Evolutionary conservation across 768 basidiomycete species (phyloP).

Genomic region (Mycena amicta): DNA sequence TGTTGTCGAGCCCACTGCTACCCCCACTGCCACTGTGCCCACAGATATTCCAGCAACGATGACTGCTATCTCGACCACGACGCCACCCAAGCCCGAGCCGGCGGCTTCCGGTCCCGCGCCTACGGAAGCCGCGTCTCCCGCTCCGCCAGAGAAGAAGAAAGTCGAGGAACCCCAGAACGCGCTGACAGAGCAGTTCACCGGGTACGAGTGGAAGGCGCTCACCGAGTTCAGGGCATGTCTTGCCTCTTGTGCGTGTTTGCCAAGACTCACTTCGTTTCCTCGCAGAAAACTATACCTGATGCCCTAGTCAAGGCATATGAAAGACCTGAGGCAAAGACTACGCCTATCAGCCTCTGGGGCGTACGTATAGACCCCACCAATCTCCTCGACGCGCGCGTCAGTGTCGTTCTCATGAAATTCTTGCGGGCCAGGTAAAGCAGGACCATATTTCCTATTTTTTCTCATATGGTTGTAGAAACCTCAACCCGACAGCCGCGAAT

Average conservation of each 20-base stretch:
- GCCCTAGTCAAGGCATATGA: slow-evolving; percentile 50
- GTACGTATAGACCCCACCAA: slow-evolving; percentile 62
- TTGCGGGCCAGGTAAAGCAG: slow-evolving; percentile 72
- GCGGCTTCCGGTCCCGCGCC: slow-evolving; percentile 11
- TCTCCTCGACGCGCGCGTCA: slow-evolving; percentile 63
- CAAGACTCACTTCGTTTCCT: slow-evolving; percentile 50
- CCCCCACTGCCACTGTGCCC: slow-evolving; percentile 10
- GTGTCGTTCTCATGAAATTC: slow-evolving; percentile 83
- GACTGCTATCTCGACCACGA: slow-evolving; percentile 7
- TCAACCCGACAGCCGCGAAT: slow-evolving; percentile 14
- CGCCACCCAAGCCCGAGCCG: slow-evolving; percentile 14
- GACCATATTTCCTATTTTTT: neutral
- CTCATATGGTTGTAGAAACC: slow-evolving; percentile 5
- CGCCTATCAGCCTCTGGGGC: slow-evolving; percentile 69
- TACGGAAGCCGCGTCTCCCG: slow-evolving; percentile 8
- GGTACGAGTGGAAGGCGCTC: slow-evolving; percentile 72
- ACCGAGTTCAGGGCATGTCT: slow-evolving; percentile 63
- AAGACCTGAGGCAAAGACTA: slow-evolving; percentile 50
- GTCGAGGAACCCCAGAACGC: slow-evolving; percentile 63
- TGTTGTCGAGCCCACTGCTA: slow-evolving; percentile 14
- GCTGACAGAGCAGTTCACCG: slow-evolving; percentile 69
- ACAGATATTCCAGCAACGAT: slow-evolving; percentile 18
- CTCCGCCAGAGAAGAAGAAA: slow-evolving; percentile 8
- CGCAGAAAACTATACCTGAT: slow-evolving; percentile 33
- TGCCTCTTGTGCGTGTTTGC: neutral